Base-by-base conservation (phyloP, 352 stramenopile species). In the Pythium grandisporangium region DNA sequence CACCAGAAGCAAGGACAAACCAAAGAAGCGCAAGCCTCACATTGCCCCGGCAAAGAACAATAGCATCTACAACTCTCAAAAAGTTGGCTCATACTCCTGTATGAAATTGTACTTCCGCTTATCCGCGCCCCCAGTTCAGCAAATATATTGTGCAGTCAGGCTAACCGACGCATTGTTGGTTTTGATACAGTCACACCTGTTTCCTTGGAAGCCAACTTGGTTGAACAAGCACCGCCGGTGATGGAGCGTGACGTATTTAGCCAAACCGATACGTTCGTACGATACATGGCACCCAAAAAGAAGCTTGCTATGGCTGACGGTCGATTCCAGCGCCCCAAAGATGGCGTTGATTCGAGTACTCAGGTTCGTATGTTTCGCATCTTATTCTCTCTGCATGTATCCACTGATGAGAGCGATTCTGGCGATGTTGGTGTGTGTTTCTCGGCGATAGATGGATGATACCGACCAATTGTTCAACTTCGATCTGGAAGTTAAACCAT, bases 401-500 rank as follows among this genome's bases (percentile, higher is more conserved):
- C n/a, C n/a, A n/a, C n/a, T n/a, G n/a, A n/a, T n/a, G n/a, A n/a
- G n/a, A n/a, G n/a, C n/a, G n/a, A n/a, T n/a, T n/a, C n/a, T 42
- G 26, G 39, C 16, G 16, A 30, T 23, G 16, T 25, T 43, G 5
- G 19, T 24, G n/a, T 32, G n/a, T 16, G 8, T 34, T 8, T 37
- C 8, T 6, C n/a, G 29, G 26, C 2, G 20, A 3, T 34, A 93
- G 72, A 92, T 92, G 39, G 71, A 89, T 30, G 65, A 72, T 16
- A 57, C 61, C 1, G 75, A 84, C 40, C 60, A 68, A 21, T 50
- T 93, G 16, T 92, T 90, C 52, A 73, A 90, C 42, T 93, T 91
- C 48, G 76, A 93, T 45, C 44, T 48, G 12, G 78, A 93, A 40
- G 76, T 92, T 29, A 62, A 64, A 51, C 81, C 81, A 22, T 48